Base-by-base conservation (phyloP, 2,329 filamentous ascomycete species). In the Aspergillus eucalypticola region DNA sequence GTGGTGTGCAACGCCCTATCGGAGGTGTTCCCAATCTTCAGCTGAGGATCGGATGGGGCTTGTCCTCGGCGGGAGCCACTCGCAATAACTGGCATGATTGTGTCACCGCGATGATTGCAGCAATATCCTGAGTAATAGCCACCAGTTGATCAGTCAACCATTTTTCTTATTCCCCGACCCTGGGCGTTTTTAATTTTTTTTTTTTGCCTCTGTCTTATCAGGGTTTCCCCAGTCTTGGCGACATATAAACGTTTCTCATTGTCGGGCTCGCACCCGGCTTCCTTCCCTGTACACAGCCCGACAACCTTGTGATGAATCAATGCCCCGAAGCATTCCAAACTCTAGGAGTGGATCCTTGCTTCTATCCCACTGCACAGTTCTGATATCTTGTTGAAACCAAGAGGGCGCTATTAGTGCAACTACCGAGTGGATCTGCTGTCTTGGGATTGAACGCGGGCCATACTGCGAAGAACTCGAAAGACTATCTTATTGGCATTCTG, bases 1-100 rank as follows among this genome's bases (percentile, higher is more conserved):
- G 53, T 55, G 53, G 53, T 55, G 53, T 44, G 5, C 25, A 46
- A 44, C 15, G 42, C 53, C 53, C 53, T 55, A 55, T 55, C 41
- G 29, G 53, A 46, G 17, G 39, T 5, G 27, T 27, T 46, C 39
- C 53, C 53, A 42, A 55, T 55, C 25, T 46, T 29, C 53, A 11
- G 32, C 21, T 17, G 39, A 27, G 39, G 53, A 32, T 41, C 53
- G n/a, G 25, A 21, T 35, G 23, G 53, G 39, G n/a, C 25, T n/a
- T 27, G 41, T 25, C n/a, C 41, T 54, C 29, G 25, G 53, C 41
- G 25, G 39, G 53, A 55, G 53, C 27, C 53, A 32, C 19, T 44
- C 27, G 23, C 38, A 29, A 25, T 42, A 23, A 29, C 23, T 29
- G 46, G 25, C 27, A 32, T 50, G 13, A 50, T 29, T 50, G n/a